Evolutionary conservation across 75 land plant species (phyloP), one percentile per base, ranked within the genome.

Genomic region (Ceratopteris richardii): DNA sequence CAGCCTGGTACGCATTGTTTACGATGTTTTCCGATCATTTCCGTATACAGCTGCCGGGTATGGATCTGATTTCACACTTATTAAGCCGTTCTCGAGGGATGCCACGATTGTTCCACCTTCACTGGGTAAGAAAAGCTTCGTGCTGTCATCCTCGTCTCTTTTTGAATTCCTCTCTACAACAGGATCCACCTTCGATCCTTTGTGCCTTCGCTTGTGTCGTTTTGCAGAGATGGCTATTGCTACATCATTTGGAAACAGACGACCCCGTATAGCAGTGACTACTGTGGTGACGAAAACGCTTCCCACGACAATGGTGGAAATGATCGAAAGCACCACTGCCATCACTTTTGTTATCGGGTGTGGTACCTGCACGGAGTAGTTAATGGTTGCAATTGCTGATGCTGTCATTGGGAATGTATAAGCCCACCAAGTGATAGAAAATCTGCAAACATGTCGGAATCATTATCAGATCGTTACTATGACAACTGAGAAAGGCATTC

Each of bases 351-450:
- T 76, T 6, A 82, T 36, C 19, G 57, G 30, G 12, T 59, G 66
- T 0, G 55, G 55, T 4, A 82, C 82, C 18, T 61, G 80, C 12
- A 26, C 59, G 25, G 77, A 50, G 63, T 86, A 86, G 16, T 56
- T 56, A 39, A 82, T 74, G 10, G 82, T 76, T 19, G 89, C 85
- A 36, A 82, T 79, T 51, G 85, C 58, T 2, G 85, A 81, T 0
- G 80, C 80, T 0, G 85, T 79, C 89, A 82, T 82, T 12, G 89
- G 89, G 40, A 76, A 81, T 9, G 89, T 85, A 57, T 85, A 86
- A 13, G 89, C 89, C 89, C 89, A 86, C 89, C 89, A 86, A 23
- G 89, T 80, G 31, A 86, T 29, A 31, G 89, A 81, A 65, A 86
- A 86, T 52, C 85, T 84, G 60, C 12, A 33, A n/a, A n/a, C n/a